These are phyloP conservation scores for Dendrocalamus sinicus DNA, from an alignment of 176 grass and related monocot species.

Conservation along the genomic window DNA sequence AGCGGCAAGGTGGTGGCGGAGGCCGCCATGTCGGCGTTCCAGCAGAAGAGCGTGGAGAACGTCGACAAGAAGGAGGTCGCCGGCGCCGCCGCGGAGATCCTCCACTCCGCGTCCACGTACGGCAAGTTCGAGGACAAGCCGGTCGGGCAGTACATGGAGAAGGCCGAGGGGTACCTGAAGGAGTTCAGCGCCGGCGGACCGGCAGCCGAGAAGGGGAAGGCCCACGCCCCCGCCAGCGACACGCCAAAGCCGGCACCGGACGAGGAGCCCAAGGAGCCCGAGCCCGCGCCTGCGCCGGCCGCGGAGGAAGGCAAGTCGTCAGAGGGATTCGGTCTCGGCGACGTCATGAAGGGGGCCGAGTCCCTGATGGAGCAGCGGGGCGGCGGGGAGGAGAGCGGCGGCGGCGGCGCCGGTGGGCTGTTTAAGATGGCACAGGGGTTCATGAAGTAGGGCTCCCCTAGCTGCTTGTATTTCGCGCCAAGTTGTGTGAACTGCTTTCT, in stretches of 20 bases:
- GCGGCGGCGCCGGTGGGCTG: constrained; percentile 39
- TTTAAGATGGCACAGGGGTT: constrained; percentile 82
- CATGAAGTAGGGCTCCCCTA: constrained; percentile 61
- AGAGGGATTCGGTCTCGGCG: constrained; percentile 50
- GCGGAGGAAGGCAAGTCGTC: constrained; percentile 42
- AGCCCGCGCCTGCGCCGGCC: constrained; percentile 12
- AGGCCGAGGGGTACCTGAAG: constrained; percentile 81
- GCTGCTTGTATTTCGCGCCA: background rate
- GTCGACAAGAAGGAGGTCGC: constrained; percentile 79
- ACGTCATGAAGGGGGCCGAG: constrained; percentile 60
- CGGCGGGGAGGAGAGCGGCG: constrained; percentile 36
- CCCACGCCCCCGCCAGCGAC: background rate
- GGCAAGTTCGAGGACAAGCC: constrained; percentile 75
- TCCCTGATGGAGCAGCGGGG: constrained; percentile 46
- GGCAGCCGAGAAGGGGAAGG: background rate
- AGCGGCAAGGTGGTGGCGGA: constrained; percentile 73
- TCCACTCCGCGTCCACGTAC: constrained; percentile 64
- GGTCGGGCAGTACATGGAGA: constrained; percentile 72
- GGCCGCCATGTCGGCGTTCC: constrained; percentile 54
- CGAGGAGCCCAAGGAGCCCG: constrained; percentile 6
- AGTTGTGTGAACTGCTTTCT: background rate
- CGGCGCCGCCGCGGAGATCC: constrained; percentile 58
- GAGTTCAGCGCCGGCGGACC: constrained; percentile 45
- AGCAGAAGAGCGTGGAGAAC: constrained; percentile 49
- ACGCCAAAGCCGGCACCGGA: constrained; percentile 13